phyloP scores from a whole-genome alignment of 2,329 filamentous ascomycete genomes.

The Beauveria scarabaeidicola region DNA sequence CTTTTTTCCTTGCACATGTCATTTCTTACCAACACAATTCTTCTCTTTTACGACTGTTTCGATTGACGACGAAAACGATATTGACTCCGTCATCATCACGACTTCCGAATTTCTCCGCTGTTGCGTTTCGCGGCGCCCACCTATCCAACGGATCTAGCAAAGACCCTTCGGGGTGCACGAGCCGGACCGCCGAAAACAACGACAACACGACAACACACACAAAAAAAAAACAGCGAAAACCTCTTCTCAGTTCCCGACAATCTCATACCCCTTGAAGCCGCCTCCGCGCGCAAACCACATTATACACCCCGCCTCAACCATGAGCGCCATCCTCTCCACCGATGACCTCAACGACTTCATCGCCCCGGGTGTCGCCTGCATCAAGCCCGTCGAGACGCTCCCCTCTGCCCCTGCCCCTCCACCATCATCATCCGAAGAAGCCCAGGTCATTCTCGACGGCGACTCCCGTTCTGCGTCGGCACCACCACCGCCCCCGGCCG shows the following conservation, averaged over 20 bases:
- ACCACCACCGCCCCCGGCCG: slow-evolving; percentile 56
- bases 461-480: slow-evolving; percentile 45
- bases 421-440: slow-evolving; percentile 34
- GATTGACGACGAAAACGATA: too few relatives aligned
- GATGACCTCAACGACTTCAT: slow-evolving; percentile 99
- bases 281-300: neutral
- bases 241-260: too few relatives aligned
- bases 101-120: neutral
- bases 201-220: too few relatives aligned
- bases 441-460: slow-evolving; percentile 93
- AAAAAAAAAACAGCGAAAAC: too few relatives aligned
- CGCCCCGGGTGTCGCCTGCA: slow-evolving; percentile 92
- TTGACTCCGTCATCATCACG: too few relatives aligned
- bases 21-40: too few relatives aligned
- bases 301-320: slow-evolving; percentile 31
- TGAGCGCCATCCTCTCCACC: slow-evolving; percentile 95
- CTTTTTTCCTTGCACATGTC: too few relatives aligned
- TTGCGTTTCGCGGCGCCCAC: too few relatives aligned
- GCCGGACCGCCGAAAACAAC: neutral
- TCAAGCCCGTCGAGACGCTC: slow-evolving; percentile 92
- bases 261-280: neutral
- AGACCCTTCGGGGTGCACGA: neutral
- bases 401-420: slow-evolving; percentile 42
- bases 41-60: too few relatives aligned
- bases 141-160: neutral